Conservation (phyloP, 352 stramenopile species). For the Ophiocytium majus region DNA sequence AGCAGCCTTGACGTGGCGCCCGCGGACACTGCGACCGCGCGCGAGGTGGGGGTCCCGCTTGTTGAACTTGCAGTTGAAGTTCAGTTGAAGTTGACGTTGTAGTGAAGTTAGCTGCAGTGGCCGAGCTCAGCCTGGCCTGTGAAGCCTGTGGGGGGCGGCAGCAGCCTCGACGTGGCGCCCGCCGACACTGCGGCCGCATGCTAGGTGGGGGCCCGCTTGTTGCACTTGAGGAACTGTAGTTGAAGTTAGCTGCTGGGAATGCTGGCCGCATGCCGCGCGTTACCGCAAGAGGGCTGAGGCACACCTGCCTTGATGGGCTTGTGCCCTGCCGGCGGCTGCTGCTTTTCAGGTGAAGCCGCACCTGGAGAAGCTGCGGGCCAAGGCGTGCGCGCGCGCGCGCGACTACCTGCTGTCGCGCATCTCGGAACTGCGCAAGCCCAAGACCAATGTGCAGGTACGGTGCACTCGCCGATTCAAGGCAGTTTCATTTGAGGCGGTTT, state of each 20-base stretch:
- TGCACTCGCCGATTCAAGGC: not conserved
- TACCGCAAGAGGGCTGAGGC: too few species aligned
- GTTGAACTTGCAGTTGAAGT: too few species aligned
- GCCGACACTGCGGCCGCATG: constrained; percentile 73
- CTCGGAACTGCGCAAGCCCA: constrained; percentile 86
- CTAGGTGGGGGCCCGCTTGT: constrained; percentile 48
- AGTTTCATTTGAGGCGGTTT: too few species aligned
- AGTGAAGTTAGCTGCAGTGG: too few species aligned
- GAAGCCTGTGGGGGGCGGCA: constrained; percentile 61
- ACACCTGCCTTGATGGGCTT: too few species aligned
- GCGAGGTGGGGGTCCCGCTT: not conserved
- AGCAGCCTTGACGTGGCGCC: constrained; percentile 81
- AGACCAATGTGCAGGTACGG: constrained; percentile 88
- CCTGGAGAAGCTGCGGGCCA: constrained; percentile 77
- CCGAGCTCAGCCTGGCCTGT: too few species aligned
- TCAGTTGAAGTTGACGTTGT: too few species aligned
- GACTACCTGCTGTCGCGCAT: constrained; percentile 91
- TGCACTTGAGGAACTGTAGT: too few species aligned
- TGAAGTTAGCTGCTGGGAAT: too few species aligned
- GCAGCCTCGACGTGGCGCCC: constrained; percentile 78
- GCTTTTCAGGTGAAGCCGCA: constrained; percentile 88
- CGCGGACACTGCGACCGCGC: constrained; percentile 74
- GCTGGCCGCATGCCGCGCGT: too few species aligned
- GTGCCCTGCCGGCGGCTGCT: too few species aligned
- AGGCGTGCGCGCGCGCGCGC: constrained; percentile 71